phyloP scores from a whole-genome alignment of 2,329 filamentous ascomycete species.

The Huntiella bhutanensis region DNA sequence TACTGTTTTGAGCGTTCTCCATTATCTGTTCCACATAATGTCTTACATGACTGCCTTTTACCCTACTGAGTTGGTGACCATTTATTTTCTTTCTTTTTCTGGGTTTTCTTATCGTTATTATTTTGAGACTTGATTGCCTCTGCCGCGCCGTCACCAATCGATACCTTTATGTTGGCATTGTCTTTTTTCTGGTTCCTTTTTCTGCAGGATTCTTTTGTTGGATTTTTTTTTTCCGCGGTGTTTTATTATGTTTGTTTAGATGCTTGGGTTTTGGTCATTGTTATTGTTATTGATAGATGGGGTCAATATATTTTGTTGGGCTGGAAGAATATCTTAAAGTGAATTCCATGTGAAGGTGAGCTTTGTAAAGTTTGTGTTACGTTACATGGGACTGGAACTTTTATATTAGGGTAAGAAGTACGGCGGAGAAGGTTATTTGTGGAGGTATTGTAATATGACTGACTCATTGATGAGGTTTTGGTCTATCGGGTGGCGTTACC shows the following conservation, averaged over 20 bases:
- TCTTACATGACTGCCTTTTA: neutral
- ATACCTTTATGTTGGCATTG: neutral
- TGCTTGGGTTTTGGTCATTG: neutral
- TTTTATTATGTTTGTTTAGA: neutral
- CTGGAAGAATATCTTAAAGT: too few species aligned
- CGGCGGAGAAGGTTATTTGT: too few species aligned
- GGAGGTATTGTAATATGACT: too few species aligned
- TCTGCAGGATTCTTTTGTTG: neutral
- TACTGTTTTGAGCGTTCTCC: slow-evolving; percentile 1
- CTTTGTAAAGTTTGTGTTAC: too few species aligned
- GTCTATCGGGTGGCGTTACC: too few species aligned
- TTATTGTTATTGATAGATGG: neutral
- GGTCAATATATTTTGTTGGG: too few species aligned
- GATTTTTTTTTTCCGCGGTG: neutral
- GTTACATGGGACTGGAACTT: too few species aligned
- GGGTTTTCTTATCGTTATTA: neutral
- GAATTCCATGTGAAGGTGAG: too few species aligned
- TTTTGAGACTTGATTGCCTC: neutral
- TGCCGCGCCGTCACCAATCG: too few species aligned
- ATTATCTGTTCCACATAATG: neutral
- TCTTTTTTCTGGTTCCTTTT: neutral
- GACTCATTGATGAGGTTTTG: too few species aligned
- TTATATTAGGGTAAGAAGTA: too few species aligned
- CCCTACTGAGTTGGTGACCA: slow-evolving; percentile 1
- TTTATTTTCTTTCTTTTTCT: neutral